Base-by-base conservation (phyloP, 176 grass and related monocot species). In the Paspalum notatum region DNA sequence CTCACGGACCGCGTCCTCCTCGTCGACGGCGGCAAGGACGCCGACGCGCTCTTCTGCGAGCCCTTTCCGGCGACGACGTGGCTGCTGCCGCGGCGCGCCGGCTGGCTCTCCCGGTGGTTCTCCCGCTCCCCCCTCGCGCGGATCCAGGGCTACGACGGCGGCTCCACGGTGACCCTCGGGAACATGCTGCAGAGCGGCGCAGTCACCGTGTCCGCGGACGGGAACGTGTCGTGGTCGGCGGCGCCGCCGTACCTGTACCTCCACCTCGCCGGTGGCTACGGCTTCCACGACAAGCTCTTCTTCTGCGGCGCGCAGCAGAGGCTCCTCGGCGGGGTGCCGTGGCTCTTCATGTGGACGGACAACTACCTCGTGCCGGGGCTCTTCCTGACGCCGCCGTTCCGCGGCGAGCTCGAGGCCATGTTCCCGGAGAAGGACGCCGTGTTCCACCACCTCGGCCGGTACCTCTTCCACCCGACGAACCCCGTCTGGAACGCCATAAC, bases 11-110 rank as follows among this genome's bases (percentile, higher is more conserved):
- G 85, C 52, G 82, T 75, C 71, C 76, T 93, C 61, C 75, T 93
- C 40, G 46, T 90, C 39, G 68, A 90, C 65, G 66, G 62, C 13
- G 74, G 77, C 68, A 50, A 56, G 27, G 57, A 90, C 60, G 79
- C 80, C 43, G 85, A 8, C 61, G 88, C 62, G 50, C 78, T 94
- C 65, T 91, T 94, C 32, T 94, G 91, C 62, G 91, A 94, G 77
- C 88, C 91, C 0, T 94, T 94, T 60, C 91, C 88, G 12, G 82
- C 52, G 39, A 89, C 83, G 40, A 91, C 93, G 38, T 97, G 93
- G 93, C 38, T 91, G 40, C 77, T 93, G 4, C 88, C 90, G 43
- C 21, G 11, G 5, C 21, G 80, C 74, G 59, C 67, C 17, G 67
- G 76, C 13, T 25, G 18, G 57, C 43, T 50, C 5, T 93, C 88